Percentiles rank a stretch among this genome's conserved stretches.
These are phyloP conservation scores for Allium cepa DNA, from an alignment of 106 monocot species.

Conservation along the genomic window DNA sequence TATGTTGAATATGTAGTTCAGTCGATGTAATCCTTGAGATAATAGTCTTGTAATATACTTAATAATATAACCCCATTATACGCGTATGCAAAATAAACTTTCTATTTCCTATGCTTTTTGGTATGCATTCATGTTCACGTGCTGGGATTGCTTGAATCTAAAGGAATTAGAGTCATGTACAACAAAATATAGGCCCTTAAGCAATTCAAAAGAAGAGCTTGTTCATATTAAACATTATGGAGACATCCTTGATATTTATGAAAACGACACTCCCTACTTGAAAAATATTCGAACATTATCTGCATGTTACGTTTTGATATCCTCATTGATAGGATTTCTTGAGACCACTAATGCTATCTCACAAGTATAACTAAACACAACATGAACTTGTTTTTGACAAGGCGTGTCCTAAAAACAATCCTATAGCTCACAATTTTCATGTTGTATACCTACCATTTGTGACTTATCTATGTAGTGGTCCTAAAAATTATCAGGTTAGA, in stretches of 20 bases:
- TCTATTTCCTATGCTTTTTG: no score
- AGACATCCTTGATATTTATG: not conserved
- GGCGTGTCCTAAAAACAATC: not conserved
- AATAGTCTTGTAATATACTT: no score
- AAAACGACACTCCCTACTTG: not conserved
- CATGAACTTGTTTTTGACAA: no score
- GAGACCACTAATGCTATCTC: not conserved
- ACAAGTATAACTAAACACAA: not conserved
- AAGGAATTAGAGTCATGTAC: no score
- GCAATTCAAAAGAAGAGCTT: not conserved
- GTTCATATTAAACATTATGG: not conserved
- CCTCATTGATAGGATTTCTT: not conserved
- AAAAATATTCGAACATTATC: not conserved
- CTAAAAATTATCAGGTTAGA: not conserved
- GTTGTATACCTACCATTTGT: not conserved
- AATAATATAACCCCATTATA: no score
- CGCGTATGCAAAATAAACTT: no score
- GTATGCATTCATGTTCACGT: no score
- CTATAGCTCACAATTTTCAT: not conserved
- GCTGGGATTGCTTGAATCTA: no score
- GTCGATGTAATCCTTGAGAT: no score
- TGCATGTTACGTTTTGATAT: not conserved
- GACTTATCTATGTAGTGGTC: slow-evolving; percentile 1
- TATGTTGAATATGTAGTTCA: no score
- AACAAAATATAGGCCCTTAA: not conserved